Evolutionary conservation across 345 rosid species (phyloP), one percentile per base, ranked within the genome.

Genomic region (Psidium friedrichsthalianum): DNA sequence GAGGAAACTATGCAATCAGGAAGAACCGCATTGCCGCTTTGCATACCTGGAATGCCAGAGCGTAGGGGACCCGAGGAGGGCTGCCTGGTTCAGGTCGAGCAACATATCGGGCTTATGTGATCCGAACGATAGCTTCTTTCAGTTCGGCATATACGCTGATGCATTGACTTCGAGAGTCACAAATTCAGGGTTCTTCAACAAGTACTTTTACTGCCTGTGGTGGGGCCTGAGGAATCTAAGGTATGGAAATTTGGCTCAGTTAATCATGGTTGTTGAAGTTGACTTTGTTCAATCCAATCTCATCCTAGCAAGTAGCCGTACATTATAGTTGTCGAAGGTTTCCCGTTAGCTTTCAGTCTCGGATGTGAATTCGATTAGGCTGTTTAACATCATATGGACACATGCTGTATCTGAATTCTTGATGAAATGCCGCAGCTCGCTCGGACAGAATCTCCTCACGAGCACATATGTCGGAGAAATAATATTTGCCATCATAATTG

Each of bases 171-270:
- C 14, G 42, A 81, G 88, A 74, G 91, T 90, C 51, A 88, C 91
- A 2, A 74, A 86, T 53, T 58, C 91, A n/a, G 21, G 78, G 78
- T 91, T 91, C 90, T 22, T 89, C 82, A 85, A 85, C 84, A 92
- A 90, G 86, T 91, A 89, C 90, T 89, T 86, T 82, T 92, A 89
- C 82, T 89, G 93, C 84, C 89, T 93, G 24, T 92, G 92, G 91
- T 93, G 94, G 94, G 95, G 91, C 8, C 6, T 91, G 83, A 88
- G 89, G 86, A 91, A 93, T 85, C 86, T 93, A 74, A 93, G 89
- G 94, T 89, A 85, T 83, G 21, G 14, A 29, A 32, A 21, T 47
- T 53, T 27, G 15, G 22, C 51, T 74, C 74, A 18, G n/a, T 36
- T 18, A 56, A 32, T 44, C 78, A 2, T 21, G 27, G 32, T 61